A percentile compares a stretch with the other conserved stretches of the same genome.
Evolutionary conservation across 78 protist species (phyloP).

Genomic region (Dictyostelium discoideum): DNA sequence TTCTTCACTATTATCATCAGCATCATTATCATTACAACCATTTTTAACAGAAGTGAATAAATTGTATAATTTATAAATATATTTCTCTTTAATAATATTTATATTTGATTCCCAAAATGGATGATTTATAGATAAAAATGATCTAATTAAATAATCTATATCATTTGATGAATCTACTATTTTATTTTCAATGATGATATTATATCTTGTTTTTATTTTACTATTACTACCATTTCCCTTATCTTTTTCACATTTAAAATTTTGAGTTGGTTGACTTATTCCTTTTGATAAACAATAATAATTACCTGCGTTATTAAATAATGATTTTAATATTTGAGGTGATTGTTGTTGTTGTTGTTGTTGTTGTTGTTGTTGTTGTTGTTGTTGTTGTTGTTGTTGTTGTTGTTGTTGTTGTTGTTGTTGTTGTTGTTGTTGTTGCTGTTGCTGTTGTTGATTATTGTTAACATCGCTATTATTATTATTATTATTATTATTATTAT

Average conservation of each 20-base stretch:
- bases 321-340: background rate
- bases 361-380: no score
- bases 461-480: background rate
- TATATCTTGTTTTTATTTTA: background rate
- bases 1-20: background rate
- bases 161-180: background rate
- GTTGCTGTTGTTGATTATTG: no score
- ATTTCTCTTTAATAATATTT: background rate
- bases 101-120: slow-evolving; percentile 30
- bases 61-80: background rate
- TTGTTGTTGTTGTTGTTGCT: no score
- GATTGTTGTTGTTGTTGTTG: background rate
- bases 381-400: background rate
- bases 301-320: background rate
- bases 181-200: background rate
- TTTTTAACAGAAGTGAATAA: background rate
- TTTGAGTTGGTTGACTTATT: background rate
- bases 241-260: background rate
- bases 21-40: background rate
- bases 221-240: background rate
- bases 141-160: background rate
- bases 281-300: slow-evolving; percentile 16
- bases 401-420: no score
- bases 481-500: background rate
- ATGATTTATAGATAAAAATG: background rate